Evolutionary conservation across 495 filamentous ascomycete species (phyloP).

Genomic region (Aspergillus saccharolyticus): DNA sequence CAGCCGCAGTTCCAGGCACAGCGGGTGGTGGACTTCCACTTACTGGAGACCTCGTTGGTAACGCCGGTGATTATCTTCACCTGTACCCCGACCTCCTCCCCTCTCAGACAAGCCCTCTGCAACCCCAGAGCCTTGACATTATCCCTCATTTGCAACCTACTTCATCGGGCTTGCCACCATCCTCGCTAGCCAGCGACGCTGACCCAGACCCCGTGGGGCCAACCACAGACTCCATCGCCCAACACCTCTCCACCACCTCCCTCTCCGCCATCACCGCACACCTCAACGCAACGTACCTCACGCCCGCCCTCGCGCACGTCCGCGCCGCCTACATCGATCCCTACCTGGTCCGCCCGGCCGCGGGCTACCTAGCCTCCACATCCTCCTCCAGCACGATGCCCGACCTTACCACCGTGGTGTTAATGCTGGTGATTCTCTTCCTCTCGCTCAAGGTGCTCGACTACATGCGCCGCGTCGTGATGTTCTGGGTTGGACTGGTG

Average conservation of each 20-base stretch:
- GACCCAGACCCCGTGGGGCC: not conserved
- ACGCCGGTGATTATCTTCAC: too few species aligned
- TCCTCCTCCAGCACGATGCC: conserved; percentile 29
- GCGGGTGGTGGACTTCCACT: too few species aligned
- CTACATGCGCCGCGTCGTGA: conserved; percentile 59
- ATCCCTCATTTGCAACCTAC: too few species aligned
- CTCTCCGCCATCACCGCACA: conserved; percentile 12
- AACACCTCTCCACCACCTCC: conserved; percentile 21
- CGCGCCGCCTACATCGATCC: conserved; percentile 36
- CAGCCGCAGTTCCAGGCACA: too few species aligned
- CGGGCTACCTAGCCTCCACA: conserved; percentile 43
- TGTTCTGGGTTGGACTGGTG: conserved; percentile 66
- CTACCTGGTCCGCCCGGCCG: conserved; percentile 37
- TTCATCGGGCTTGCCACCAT: not conserved
- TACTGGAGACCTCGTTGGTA: too few species aligned
- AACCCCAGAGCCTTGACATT: too few species aligned
- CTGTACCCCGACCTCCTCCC: too few species aligned
- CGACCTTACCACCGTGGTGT: conserved; percentile 56
- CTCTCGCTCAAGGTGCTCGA: conserved; percentile 62
- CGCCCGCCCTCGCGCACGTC: conserved; percentile 26
- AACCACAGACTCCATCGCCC: conserved; percentile 18
- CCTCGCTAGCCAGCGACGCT: conserved; percentile 5
- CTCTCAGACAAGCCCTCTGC: too few species aligned
- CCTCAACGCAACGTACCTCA: conserved; percentile 27
- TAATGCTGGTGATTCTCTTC: conserved; percentile 52